Evolutionary conservation across 2,329 filamentous ascomycete genomes (phyloP).

Genomic region (Aspergillus fischeri): DNA sequence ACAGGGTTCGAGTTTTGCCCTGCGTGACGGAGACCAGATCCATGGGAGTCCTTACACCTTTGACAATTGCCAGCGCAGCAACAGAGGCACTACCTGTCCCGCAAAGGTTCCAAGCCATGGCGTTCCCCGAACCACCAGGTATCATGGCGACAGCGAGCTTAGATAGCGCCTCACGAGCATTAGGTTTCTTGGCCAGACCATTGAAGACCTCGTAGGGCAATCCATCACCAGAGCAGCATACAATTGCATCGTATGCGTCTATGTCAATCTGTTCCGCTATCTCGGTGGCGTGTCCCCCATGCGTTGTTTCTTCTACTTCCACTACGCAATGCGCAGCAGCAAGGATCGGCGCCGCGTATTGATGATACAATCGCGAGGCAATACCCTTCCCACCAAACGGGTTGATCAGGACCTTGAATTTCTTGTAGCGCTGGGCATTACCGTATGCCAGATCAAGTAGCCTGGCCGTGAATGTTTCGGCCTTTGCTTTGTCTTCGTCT

Average conservation of each 20-base stretch:
- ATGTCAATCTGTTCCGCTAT: slow-evolving; percentile 73
- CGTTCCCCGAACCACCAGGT: slow-evolving; percentile 91
- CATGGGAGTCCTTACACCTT: slow-evolving; percentile 76
- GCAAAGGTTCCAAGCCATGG: slow-evolving; percentile 83
- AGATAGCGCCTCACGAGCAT: slow-evolving; percentile 69
- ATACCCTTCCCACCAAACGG: slow-evolving; percentile 81
- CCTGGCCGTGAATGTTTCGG: slow-evolving; percentile 58
- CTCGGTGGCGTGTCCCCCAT: slow-evolving; percentile 72
- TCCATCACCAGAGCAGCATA: slow-evolving; percentile 89
- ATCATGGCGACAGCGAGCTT: slow-evolving; percentile 81
- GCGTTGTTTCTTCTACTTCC: slow-evolving; percentile 67
- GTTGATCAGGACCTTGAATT: slow-evolving; percentile 85
- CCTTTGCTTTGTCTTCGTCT: slow-evolving; percentile 47
- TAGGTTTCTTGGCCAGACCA: slow-evolving; percentile 70
- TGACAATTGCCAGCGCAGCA: slow-evolving; percentile 79
- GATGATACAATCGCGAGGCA: slow-evolving; percentile 68
- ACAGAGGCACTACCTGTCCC: slow-evolving; percentile 71
- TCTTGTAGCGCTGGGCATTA: slow-evolving; percentile 63
- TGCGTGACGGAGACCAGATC: slow-evolving; percentile 89
- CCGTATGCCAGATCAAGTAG: slow-evolving; percentile 70
- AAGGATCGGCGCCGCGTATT: slow-evolving; percentile 75
- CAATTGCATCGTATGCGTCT: slow-evolving; percentile 75
- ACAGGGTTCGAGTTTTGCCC: slow-evolving; percentile 67
- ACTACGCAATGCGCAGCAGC: slow-evolving; percentile 73
- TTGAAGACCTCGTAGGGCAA: slow-evolving; percentile 93